Evolutionary conservation across 1,284 basidiomycete species (phyloP).

Genomic region (Flammula alnicola): DNA sequence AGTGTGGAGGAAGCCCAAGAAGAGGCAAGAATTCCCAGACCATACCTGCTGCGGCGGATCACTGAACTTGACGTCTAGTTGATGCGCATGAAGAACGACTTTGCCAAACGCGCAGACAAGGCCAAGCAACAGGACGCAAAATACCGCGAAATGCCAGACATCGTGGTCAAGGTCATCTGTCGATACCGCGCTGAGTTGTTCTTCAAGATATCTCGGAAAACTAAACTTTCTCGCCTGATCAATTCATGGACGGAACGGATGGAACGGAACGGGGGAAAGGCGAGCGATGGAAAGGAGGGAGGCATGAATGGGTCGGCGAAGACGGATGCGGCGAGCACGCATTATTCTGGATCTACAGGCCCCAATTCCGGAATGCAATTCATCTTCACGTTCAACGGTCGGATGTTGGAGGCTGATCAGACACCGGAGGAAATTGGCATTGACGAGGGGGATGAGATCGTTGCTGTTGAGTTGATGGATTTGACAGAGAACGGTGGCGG

Average conservation of each 20-base stretch:
- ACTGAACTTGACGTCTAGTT: slow-evolving; percentile 47
- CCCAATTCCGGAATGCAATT: slow-evolving; percentile 61
- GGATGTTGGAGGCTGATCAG: slow-evolving; percentile 72
- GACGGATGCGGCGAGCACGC: slow-evolving; percentile 42
- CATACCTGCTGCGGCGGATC: slow-evolving; percentile 11
- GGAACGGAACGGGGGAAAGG: slow-evolving; percentile 50
- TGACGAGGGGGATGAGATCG: slow-evolving; percentile 83
- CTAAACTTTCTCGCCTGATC: slow-evolving; percentile 78
- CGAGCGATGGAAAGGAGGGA: slow-evolving; percentile 31
- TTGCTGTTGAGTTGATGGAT: slow-evolving; percentile 87
- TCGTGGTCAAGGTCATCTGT: slow-evolving; percentile 83
- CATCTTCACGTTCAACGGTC: slow-evolving; percentile 79
- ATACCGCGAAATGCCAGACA: slow-evolving; percentile 79
- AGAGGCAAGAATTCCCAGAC: slow-evolving; percentile 52
- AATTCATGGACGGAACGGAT: slow-evolving; percentile 87
- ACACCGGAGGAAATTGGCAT: slow-evolving; percentile 85
- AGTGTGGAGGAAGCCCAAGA: slow-evolving; percentile 83
- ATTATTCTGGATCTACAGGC: slow-evolving; percentile 26
- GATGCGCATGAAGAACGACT: slow-evolving; percentile 75
- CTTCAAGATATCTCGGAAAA: slow-evolving; percentile 88
- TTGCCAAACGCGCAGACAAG: slow-evolving; percentile 75
- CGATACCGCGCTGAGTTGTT: slow-evolving; percentile 85
- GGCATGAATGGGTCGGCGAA: slow-evolving; percentile 50
- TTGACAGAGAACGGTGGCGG: slow-evolving; percentile 68
- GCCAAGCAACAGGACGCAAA: slow-evolving; percentile 76